Conservation (phyloP, 495 filamentous ascomycete species). For the Aspergillus sclerotiicarbonarius region DNA sequence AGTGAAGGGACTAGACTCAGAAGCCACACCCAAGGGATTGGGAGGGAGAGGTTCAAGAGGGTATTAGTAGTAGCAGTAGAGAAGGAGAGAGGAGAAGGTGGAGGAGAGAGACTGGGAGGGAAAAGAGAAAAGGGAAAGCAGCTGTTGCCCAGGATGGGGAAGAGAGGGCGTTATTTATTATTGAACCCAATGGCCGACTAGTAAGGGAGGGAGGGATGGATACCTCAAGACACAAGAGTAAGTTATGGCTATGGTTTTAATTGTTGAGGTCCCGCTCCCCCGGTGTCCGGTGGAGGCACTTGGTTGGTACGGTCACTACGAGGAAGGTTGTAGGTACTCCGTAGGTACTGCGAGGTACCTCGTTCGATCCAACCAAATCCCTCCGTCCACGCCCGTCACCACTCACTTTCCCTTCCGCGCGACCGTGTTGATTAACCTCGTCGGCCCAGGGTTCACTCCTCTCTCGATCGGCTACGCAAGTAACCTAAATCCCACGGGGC, state of each 20-base stretch:
- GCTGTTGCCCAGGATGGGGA: conserved; percentile 4
- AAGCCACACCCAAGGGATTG: neutral
- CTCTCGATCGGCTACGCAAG: too few species aligned
- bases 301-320: neutral
- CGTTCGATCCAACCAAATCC: neutral
- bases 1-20: conserved; percentile 6
- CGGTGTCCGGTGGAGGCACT: conserved; percentile 13
- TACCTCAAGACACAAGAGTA: neutral
- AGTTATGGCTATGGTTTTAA: neutral
- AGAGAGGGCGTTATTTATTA: conserved; percentile 17
- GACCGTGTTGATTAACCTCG: conserved; percentile 4
- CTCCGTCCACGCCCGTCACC: too few species aligned
- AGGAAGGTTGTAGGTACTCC: too few species aligned
- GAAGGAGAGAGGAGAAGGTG: conserved; percentile 6
- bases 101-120: conserved; percentile 10
- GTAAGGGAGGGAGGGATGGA: neutral
- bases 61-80: conserved; percentile 4
- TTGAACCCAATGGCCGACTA: neutral
- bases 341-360: neutral
- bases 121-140: conserved; percentile 6
- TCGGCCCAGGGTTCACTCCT: conserved; percentile 3
- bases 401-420: conserved; percentile 14
- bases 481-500: too few species aligned
- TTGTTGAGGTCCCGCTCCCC: conserved; percentile 25
- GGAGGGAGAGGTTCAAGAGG: conserved; percentile 1